phyloP scores from a whole-genome alignment of 2,329 filamentous ascomycete species.

The Niveomyces coronatus region DNA sequence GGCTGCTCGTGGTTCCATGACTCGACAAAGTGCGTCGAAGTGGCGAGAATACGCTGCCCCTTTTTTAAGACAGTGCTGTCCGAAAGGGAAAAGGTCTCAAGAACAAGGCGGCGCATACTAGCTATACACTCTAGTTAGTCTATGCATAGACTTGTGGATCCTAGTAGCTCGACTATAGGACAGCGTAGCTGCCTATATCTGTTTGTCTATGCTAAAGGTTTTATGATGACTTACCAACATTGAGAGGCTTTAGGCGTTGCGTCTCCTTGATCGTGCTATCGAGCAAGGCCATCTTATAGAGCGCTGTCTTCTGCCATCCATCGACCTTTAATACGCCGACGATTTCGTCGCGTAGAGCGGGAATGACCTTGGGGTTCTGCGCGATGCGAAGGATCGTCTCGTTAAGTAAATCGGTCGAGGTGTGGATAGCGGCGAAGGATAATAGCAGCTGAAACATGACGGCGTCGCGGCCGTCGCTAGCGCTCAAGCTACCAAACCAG shows the following conservation, averaged over 20 bases:
- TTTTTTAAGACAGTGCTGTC: slow-evolving; percentile 9
- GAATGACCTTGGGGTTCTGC: slow-evolving; percentile 25
- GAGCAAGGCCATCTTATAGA: slow-evolving; percentile 32
- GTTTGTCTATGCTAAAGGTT: no score
- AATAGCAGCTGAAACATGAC: slow-evolving; percentile 14
- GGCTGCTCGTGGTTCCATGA: slow-evolving; percentile 24
- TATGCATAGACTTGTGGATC: neutral
- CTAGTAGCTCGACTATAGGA: no score
- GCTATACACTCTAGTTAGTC: neutral
- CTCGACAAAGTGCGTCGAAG: neutral
- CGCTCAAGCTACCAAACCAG: slow-evolving; percentile 40
- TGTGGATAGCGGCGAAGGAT: slow-evolving; percentile 44
- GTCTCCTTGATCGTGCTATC: slow-evolving; percentile 42
- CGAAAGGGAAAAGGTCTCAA: slow-evolving; percentile 4
- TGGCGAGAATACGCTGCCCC: neutral
- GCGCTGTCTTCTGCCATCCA: slow-evolving; percentile 32
- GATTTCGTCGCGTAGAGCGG: slow-evolving; percentile 32
- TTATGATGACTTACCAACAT: slow-evolving; percentile 16
- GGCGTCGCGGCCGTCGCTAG: slow-evolving; percentile 9
- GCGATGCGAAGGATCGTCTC: slow-evolving; percentile 23
- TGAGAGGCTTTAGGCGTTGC: slow-evolving; percentile 33
- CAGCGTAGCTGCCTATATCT: neutral
- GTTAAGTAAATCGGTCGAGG: slow-evolving; percentile 27
- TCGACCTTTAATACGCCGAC: slow-evolving; percentile 1
- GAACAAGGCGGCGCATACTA: slow-evolving; percentile 2